Base-by-base conservation (phyloP, 1,284 basidiomycete species). In the Marasmius tenuissimus region DNA sequence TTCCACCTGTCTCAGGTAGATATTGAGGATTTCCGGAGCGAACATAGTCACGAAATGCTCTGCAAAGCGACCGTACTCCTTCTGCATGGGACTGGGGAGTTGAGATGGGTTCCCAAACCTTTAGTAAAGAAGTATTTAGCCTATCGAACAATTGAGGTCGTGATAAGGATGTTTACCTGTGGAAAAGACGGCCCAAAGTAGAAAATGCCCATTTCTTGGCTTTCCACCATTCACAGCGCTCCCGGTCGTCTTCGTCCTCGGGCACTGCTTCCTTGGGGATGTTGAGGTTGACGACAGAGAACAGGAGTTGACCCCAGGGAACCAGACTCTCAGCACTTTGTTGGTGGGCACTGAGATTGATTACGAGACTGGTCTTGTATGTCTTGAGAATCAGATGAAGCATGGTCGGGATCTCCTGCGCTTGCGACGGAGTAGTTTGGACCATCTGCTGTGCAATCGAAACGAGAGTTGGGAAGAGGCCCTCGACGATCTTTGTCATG, bases 201-300 rank as follows among this genome's bases (percentile, higher is more conserved):
- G 82, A 85, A 71, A 89, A 94, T 1, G 93, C 90, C 93, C 93
- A 94, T 71, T 96, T 96, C 76, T 95, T 96, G 5, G 89, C 85
- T 70, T 89, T 91, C 88, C 91, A 93, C 93, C 93, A 96, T 66
- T 92, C 89, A 60, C 80, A 85, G 56, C 80, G 79, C 73, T 95
- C 92, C 45, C 89, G 79, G 37, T 91, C 89, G 4, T 93, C 90
- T 63, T 86, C 81, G 62, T 91, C 85, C 35, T 84, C 83, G 1
- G 91, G 89, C 0, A 93, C 83, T 20, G 78, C 84, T 1, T 86
- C 85, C 54, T 78, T 74, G 0, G 91, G 88, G 40, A 94, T 76
- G 60, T 82, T 79, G 38, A 93, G 76, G 66, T 89, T 88, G 39
- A 94, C 82, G 16, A 94, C 82, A 56, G 84, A 80, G 74, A 95